Evolutionary conservation across 2,329 filamentous ascomycete genomes (phyloP), one percentile per base, ranked within the genome.

Genomic region (Cytospora piceae): DNA sequence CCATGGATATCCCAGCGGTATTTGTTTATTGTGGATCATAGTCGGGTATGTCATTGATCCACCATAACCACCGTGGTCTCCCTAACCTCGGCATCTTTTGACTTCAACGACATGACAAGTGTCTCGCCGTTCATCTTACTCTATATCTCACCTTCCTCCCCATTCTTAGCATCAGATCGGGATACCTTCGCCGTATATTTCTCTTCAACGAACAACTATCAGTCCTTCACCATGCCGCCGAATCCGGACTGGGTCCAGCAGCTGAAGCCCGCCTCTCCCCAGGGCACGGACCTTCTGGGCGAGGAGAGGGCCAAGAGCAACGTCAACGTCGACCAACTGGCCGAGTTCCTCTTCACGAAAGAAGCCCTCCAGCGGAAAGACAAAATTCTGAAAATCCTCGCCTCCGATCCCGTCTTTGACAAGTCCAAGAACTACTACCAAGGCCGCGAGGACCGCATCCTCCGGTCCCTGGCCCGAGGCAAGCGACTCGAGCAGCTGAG

Each of bases 371-470:
- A 88, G 64, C 81, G 85, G 53, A 87, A 89, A 71, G 77, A 84
- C 2, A 79, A 79, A 29, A 82, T 94, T 32, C 78, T 92, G 7
- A 78, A 83, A 57, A 82, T 92, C n/a, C 82, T 94, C 6, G 80
- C 88, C 71, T 75, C 82, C 0, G 89, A 94, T 66, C 85, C 86
- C 61, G 83, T 92, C 64, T 93, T 94, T 70, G 89, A 93, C 77
- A 94, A 93, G 79, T 87, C 87, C 3, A 87, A 90, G 69, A 92
- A 93, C 74, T 92, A 92, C 78, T 91, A 91, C 75, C 83, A 86
- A 70, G 90, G 90, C 52, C 82, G 91, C 54, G 82, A 86, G 31
- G 89, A 91, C 68, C 84, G 87, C 58, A 88, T 93, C 72, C 85
- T 91, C 73, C 85, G 84, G 39, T 85, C 91, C 1, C 80, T 94